phyloP scores from a whole-genome alignment of 2,329 filamentous ascomycete genomes.

The Monilinia polystroma region DNA sequence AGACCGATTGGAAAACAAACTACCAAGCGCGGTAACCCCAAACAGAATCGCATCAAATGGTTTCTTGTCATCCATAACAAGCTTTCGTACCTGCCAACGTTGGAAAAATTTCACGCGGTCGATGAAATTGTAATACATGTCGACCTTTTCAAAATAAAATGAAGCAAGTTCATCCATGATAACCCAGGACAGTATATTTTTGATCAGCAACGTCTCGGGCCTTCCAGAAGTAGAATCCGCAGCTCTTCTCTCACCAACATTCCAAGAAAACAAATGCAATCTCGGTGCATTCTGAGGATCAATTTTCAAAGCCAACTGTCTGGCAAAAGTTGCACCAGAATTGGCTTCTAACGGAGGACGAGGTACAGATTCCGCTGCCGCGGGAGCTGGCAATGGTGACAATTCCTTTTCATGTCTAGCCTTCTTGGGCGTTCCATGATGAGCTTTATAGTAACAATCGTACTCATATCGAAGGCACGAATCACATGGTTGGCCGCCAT shows the following conservation, averaged over 20 bases:
- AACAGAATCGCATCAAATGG: conserved; percentile 41
- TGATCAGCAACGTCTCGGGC: not conserved
- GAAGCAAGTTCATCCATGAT: conserved; percentile 29
- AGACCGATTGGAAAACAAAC: conserved; percentile 36
- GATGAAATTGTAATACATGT: conserved; percentile 17
- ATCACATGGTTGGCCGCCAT: conserved; percentile 17
- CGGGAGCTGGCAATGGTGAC: not conserved
- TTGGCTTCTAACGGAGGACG: conserved; percentile 10
- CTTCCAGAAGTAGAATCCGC: too few relatives aligned
- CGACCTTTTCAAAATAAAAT: conserved; percentile 31
- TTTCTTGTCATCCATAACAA: conserved; percentile 30
- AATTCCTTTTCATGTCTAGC: not conserved
- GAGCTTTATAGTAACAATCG: not conserved
- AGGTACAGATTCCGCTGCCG: not conserved
- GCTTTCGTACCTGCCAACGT: conserved; percentile 11
- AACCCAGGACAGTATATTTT: not conserved
- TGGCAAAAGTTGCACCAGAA: conserved; percentile 5
- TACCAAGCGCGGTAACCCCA: conserved; percentile 40
- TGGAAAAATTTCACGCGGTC: conserved; percentile 15
- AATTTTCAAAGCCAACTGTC: conserved; percentile 3
- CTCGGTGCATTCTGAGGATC: conserved; percentile 35
- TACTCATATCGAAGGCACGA: conserved; percentile 10
- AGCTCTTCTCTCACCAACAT: conserved; percentile 37
- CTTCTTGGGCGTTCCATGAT: not conserved
- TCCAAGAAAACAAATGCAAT: conserved; percentile 43